Percentiles rank a stretch among this genome's conserved stretches.
These are phyloP conservation scores for Corchorus capsularis DNA, from an alignment of 345 rosid species.

Conservation along the genomic window DNA sequence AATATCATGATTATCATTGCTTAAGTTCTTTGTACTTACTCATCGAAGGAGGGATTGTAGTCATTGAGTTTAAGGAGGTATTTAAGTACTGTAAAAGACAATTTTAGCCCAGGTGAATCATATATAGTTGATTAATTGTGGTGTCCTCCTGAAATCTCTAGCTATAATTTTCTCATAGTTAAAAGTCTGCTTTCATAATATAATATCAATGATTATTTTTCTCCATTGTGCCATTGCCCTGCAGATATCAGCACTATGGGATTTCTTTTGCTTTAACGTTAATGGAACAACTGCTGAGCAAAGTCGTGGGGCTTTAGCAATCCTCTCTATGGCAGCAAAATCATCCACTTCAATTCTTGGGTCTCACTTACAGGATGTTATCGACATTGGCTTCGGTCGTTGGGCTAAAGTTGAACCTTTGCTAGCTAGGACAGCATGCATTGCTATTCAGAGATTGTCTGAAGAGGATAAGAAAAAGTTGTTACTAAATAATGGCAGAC, in stretches of 20 bases:
- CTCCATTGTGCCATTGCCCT: conserved; percentile 16
- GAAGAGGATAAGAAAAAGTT: conserved; percentile 79
- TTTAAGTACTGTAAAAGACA: not conserved
- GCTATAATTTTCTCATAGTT: not conserved
- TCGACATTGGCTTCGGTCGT: conserved; percentile 98
- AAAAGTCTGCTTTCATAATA: not conserved
- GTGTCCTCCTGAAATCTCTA: not conserved
- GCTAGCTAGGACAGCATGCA: conserved; percentile 90
- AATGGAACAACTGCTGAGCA: conserved; percentile 87
- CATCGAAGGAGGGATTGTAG: not conserved
- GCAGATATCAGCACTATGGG: conserved; percentile 95
- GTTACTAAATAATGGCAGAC: conserved; percentile 68
- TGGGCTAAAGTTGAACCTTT: conserved; percentile 98
- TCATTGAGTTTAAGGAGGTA: not conserved
- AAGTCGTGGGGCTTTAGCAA: conserved; percentile 90
- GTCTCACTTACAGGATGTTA: conserved; percentile 87
- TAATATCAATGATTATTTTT: not conserved
- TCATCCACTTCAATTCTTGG: conserved; percentile 75
- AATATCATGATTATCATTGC: not conserved
- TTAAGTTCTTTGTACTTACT: conserved; percentile 5
- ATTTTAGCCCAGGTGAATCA: conserved; percentile 1
- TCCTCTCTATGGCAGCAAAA: conserved; percentile 98
- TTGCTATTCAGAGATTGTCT: conserved; percentile 84
- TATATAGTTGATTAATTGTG: not conserved
- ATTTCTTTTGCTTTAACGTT: conserved; percentile 91